phyloP scores from a whole-genome alignment of 2,329 filamentous ascomycete species.

The Penicillium sclerotigenum region DNA sequence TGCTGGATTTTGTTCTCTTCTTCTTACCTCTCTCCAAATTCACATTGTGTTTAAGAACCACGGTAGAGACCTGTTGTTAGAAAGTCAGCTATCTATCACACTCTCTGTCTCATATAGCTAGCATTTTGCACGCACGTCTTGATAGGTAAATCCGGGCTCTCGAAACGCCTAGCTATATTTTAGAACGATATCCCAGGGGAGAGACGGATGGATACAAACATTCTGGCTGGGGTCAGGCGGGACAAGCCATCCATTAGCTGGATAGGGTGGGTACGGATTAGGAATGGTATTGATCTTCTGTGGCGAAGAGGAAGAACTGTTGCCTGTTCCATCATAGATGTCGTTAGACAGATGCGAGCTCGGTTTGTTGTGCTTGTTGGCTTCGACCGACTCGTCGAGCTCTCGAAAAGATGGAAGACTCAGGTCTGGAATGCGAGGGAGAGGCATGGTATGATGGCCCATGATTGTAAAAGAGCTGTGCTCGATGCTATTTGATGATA shows the following conservation, averaged over 20 bases:
- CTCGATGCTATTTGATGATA: background rate
- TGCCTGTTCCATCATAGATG: background rate
- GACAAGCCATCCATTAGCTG: background rate
- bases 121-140: background rate
- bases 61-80: background rate
- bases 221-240: slow-evolving; percentile 7
- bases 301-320: background rate
- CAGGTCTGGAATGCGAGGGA: background rate
- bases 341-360: background rate
- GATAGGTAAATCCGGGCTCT: background rate
- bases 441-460: background rate
- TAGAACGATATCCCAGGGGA: background rate
- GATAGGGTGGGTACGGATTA: background rate
- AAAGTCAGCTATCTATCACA: background rate
- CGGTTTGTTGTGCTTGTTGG: background rate
- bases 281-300: background rate
- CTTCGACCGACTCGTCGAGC: slow-evolving; percentile 1
- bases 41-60: background rate
- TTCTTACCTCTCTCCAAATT: background rate
- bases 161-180: background rate
- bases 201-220: background rate
- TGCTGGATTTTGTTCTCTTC: background rate
- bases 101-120: background rate
- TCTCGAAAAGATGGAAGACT: slow-evolving; percentile 7
- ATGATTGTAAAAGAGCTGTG: background rate